Base-by-base conservation (phyloP, 805 yeast genomes). In the Danielia reshetovae region DNA sequence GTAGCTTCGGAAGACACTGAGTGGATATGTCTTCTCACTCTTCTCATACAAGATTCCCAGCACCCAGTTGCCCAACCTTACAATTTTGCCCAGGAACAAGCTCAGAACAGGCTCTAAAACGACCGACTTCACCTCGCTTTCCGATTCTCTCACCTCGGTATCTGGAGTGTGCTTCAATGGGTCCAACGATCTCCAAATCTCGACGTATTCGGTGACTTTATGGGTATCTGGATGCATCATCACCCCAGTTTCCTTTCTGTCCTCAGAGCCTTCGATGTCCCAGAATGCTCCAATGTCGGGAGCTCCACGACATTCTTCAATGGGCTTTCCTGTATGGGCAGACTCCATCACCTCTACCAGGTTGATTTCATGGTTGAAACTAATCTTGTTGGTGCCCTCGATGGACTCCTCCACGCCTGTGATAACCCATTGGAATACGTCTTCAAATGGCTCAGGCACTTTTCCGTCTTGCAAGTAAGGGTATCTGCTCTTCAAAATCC, bases 401-500 rank as follows among this genome's bases (percentile, higher is more conserved):
- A 68, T 46, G 3, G 57, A 54, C 11, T 57, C 57, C 32, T 74
- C 75, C 1, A 51, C 52, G 2, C 85, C 85, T 4, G 72, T 70
- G 54, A 76, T 72, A 1, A 70, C 75, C 81, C 82, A 75, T 46
- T 79, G 78, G 43, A 75, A 75, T 15, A 60, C 50, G 12, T 60
- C 39, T 8, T 49, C 49, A 26, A 60, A 55, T 9, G 30, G 27
- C 12, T 37, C 41, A 4, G 43, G 38, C 3, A 19, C 14, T 7
- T 10, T 22, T 2, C 27, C 32, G 0, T 19, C 40, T 31, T 39
- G 46, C 11, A 31, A 10, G 25, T 43, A 40, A 4, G 48, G 48
- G 21, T 46, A 45, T 21, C 24, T 8, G 8, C 38, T 26, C 23
- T 39, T 46, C 38, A 40, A 51, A 21, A 62, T 48, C 28, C 76